A percentile compares a stretch with the other conserved stretches of the same genome.
Conservation (phyloP, 2,329 filamentous ascomycete species). For the Grosmannia huntii region DNA sequence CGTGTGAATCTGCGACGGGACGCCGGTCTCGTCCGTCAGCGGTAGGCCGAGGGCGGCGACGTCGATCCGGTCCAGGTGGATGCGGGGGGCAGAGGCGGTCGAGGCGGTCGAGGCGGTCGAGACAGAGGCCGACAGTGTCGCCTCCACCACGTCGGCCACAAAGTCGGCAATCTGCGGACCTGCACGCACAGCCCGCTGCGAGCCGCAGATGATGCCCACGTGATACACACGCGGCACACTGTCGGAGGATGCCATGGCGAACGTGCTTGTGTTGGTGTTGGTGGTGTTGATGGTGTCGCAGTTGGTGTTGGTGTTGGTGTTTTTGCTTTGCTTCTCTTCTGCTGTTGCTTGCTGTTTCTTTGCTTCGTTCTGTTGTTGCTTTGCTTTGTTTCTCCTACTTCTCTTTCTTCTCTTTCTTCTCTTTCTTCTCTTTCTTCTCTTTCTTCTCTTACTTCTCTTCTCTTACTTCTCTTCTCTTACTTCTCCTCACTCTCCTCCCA, state of each 20-base stretch:
- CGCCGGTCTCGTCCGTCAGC: slow-evolving; percentile 22
- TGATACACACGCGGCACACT: slow-evolving; percentile 5
- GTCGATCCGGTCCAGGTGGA: slow-evolving; percentile 16
- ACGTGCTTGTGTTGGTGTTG: too few relatives aligned
- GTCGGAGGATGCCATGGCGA: not conserved
- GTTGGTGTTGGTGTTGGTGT: too few relatives aligned
- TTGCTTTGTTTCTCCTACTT: too few relatives aligned
- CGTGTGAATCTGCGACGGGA: slow-evolving; percentile 18
- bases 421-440: too few relatives aligned
- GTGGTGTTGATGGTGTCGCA: too few relatives aligned
- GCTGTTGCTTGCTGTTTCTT: too few relatives aligned
- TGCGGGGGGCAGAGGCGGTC: too few relatives aligned
- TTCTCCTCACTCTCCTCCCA: too few relatives aligned
- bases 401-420: not conserved
- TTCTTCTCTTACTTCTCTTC: too few relatives aligned
- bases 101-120: not conserved
- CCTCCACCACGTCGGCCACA: slow-evolving; percentile 11
- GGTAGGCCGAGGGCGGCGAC: slow-evolving; percentile 20
- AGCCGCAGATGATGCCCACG: slow-evolving; percentile 16
- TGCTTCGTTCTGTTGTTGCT: too few relatives aligned
- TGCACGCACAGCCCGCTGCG: slow-evolving; percentile 14
- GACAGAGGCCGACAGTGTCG: slow-evolving; percentile 5
- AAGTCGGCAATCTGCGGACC: slow-evolving; percentile 14
- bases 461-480: too few relatives aligned
- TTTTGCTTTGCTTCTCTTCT: too few relatives aligned